Evolutionary conservation across 2,329 filamentous ascomycete genomes (phyloP).

Genomic region (Neopestalotiopsis clavispora): DNA sequence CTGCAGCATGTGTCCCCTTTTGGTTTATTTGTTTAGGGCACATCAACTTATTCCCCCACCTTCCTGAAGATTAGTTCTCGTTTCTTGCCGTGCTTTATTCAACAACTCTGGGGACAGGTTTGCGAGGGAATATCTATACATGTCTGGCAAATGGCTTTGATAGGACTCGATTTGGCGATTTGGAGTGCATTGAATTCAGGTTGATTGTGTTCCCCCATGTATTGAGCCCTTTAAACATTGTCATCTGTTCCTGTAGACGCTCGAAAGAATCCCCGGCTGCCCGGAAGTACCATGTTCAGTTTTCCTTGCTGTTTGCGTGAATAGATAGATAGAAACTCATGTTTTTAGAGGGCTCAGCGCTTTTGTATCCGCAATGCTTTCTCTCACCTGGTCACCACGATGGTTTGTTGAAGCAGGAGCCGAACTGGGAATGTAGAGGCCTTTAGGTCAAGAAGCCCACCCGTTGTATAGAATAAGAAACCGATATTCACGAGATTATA

Average conservation of each 20-base stretch:
- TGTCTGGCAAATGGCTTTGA: slow-evolving; percentile 45
- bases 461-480: too few species aligned
- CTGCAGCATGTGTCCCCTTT: slow-evolving; percentile 1
- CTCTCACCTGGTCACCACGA: too few species aligned
- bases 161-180: slow-evolving; percentile 54
- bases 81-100: slow-evolving; percentile 23
- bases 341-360: too few species aligned
- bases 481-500: too few species aligned
- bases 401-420: too few species aligned
- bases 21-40: slow-evolving; percentile 12
- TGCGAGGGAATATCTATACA: slow-evolving; percentile 40
- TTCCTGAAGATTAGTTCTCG: slow-evolving; percentile 17
- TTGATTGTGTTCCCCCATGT: slow-evolving; percentile 13
- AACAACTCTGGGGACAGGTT: slow-evolving; percentile 29
- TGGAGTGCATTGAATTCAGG: slow-evolving; percentile 52
- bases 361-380: too few species aligned
- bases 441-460: too few species aligned
- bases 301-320: too few species aligned
- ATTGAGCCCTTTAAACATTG: background rate
- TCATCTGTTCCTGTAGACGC: background rate
- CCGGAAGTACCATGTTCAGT: too few species aligned
- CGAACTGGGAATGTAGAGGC: too few species aligned
- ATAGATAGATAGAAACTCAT: too few species aligned
- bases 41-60: background rate
- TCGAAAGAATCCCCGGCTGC: background rate